Evolutionary conservation across 2,329 filamentous ascomycete species (phyloP), one percentile per base, ranked within the genome.

Genomic region (Cytospora chrysosperma): DNA sequence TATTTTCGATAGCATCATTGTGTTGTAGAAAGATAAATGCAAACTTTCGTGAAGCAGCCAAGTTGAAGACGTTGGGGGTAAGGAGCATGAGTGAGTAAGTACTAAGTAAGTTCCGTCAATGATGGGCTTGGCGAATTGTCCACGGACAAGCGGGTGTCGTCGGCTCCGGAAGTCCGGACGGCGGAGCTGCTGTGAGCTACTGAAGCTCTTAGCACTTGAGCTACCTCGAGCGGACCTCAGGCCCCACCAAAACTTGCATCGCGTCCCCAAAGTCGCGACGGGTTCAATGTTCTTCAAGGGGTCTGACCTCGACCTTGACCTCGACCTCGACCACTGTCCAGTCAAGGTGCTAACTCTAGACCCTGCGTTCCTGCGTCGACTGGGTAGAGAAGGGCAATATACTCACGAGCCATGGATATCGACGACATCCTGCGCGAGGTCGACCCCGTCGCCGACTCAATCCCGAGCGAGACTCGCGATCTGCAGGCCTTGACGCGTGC

Each of bases 401-500:
- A 15, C 1, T 13, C 15, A 13, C 24, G 28, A 40, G 21, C n/a
- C 19, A 92, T 92, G 88, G 89, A 92, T 67, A 93, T 93, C 70
- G 88, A 91, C 75, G 90, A 93, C 73, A 92, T 93, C 68, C 83
- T 93, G 66, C 86, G 86, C 70, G 87, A 89, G 72, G 87, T 93
- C 69, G 88, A 92, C 75, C 86, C 84, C 56, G 75, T 79, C 64
- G 77, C 79, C 61, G 79, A 85, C 68, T 75, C 79, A 40, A 75
- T 85, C 21, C 85, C 86, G 3, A 77, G 78, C 58, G 84, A 86
- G 70, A 88, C 83, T 50, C 83, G 87, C 71, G 94, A 98, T 77
- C 83, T 98, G 69, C 93, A 97, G 75, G 87, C 91, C 59, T 80
- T 99, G 69, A 97, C 94, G 69, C 89, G 94, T 71, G 90, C 89